phyloP scores from a whole-genome alignment of 2,329 filamentous ascomycete species.

The Phaeomoniella chlamydospora region DNA sequence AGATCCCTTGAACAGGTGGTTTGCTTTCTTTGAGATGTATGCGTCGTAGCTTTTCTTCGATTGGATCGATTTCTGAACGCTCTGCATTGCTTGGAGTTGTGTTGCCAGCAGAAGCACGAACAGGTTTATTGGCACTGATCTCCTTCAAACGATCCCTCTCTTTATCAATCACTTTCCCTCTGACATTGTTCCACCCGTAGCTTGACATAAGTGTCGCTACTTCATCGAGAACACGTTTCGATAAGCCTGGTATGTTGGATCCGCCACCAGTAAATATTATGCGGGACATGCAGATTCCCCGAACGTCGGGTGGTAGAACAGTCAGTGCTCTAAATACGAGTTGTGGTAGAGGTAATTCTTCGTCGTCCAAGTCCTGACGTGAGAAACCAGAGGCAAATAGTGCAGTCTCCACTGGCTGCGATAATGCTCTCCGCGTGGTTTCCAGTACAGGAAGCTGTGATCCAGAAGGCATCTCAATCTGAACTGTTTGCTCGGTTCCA shows the following conservation, averaged over 20 bases:
- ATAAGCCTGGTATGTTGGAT: slow-evolving; percentile 64
- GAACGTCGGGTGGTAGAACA: slow-evolving; percentile 64
- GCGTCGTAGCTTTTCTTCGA: slow-evolving; percentile 43
- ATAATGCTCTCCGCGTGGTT: slow-evolving; percentile 55
- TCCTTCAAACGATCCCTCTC: slow-evolving; percentile 5
- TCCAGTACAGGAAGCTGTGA: slow-evolving; percentile 16
- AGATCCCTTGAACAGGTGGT: slow-evolving; percentile 20
- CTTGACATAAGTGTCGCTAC: slow-evolving; percentile 49
- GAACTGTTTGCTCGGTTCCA: slow-evolving; percentile 1
- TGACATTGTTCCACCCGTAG: slow-evolving; percentile 64
- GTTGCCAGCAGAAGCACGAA: slow-evolving; percentile 19
- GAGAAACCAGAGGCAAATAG: slow-evolving; percentile 50
- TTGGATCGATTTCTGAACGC: slow-evolving; percentile 36
- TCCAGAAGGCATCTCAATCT: slow-evolving; percentile 10
- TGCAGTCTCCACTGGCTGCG: slow-evolving; percentile 59
- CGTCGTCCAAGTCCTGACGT: slow-evolving; percentile 58
- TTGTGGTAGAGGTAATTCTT: slow-evolving; percentile 65
- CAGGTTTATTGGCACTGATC: slow-evolving; percentile 17
- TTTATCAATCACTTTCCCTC: slow-evolving; percentile 45
- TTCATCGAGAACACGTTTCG: slow-evolving; percentile 62
- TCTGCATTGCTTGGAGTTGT: slow-evolving; percentile 12
- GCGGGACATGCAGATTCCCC: slow-evolving; percentile 74
- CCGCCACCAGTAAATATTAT: slow-evolving; percentile 77
- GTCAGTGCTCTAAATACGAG: slow-evolving; percentile 66
- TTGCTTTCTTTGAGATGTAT: slow-evolving; percentile 25